phyloP scores from a whole-genome alignment of 73 alveolate species.

The Tetrahymena borealis region DNA sequence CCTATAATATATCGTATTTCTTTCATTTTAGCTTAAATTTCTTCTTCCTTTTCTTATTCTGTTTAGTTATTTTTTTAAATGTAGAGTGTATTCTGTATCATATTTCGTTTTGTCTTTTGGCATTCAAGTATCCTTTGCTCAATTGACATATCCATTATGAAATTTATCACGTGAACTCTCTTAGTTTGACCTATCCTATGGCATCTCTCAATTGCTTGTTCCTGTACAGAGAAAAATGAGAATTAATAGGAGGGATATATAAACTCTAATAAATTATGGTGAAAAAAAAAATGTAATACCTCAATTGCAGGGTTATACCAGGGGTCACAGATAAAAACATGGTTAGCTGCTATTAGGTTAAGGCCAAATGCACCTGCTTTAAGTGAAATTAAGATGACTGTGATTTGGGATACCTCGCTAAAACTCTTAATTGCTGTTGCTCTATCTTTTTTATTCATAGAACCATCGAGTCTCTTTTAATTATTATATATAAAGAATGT shows the following conservation, averaged over 20 bases:
- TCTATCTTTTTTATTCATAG: constrained; percentile 28
- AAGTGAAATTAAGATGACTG: constrained; percentile 22
- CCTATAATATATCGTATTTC: neutral
- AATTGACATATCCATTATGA: constrained; percentile 11
- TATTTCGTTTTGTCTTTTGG: constrained; percentile 13
- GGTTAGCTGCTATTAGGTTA: constrained; percentile 22
- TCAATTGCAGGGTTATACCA: constrained; percentile 48
- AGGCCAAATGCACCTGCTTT: constrained; percentile 44
- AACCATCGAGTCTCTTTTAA: constrained; percentile 8
- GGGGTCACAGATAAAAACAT: constrained; percentile 28
- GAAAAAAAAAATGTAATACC: neutral
- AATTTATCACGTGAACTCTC: constrained; percentile 5
- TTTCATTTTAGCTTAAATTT: neutral
- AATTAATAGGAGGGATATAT: neutral
- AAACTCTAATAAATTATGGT: neutral
- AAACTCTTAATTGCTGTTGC: constrained; percentile 6
- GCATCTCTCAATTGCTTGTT: constrained; percentile 33
- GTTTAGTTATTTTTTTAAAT: neutral
- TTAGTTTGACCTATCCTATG: constrained; percentile 36
- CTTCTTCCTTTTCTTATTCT: neutral
- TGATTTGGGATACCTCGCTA: neutral
- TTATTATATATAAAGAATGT: neutral
- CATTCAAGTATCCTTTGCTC: constrained; percentile 21
- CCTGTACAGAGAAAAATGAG: no score
- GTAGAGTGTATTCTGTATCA: constrained; percentile 19